Conservation (phyloP, 2,329 filamentous ascomycete species). For the Trichoderma citrinoviride region DNA sequence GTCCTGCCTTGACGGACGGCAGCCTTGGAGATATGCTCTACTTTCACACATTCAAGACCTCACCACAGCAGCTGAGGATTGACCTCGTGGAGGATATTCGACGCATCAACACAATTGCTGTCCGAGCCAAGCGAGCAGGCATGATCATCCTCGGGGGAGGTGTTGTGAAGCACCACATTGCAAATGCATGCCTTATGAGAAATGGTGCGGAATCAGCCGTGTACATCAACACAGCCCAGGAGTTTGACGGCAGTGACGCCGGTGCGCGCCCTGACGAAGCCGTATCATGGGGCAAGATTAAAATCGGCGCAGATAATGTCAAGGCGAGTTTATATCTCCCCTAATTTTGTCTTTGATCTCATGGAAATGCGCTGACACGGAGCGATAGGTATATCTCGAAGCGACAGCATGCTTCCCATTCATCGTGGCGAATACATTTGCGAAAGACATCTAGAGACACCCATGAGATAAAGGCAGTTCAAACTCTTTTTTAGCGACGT, state of each 20-base stretch:
- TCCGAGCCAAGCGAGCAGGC: constrained; percentile 80
- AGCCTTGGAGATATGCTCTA: constrained; percentile 97
- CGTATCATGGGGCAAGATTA: constrained; percentile 98
- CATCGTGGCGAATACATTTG: constrained; percentile 66
- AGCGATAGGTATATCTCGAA: constrained; percentile 57
- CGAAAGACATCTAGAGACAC: constrained; percentile 45
- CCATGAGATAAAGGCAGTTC: background rate
- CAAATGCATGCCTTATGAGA: constrained; percentile 95
- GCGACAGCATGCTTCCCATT: constrained; percentile 64
- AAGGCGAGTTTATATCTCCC: constrained; percentile 59
- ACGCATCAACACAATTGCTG: constrained; percentile 85
- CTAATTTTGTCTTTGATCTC: background rate
- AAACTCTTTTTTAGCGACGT: background rate
- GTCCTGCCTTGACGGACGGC: constrained; percentile 91
- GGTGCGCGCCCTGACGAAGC: constrained; percentile 94
- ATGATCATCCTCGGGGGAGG: constrained; percentile 96
- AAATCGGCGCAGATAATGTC: constrained; percentile 78
- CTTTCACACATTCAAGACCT: constrained; percentile 93
- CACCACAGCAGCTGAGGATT: constrained; percentile 74
- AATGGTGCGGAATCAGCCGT: constrained; percentile 97
- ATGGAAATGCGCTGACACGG: background rate
- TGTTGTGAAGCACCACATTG: constrained; percentile 97
- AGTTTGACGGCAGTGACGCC: constrained; percentile 96
- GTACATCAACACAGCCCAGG: constrained; percentile 95
- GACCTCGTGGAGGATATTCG: constrained; percentile 95